Base-by-base conservation (phyloP, 2,329 filamentous ascomycete species). In the Calonectria honghensis region DNA sequence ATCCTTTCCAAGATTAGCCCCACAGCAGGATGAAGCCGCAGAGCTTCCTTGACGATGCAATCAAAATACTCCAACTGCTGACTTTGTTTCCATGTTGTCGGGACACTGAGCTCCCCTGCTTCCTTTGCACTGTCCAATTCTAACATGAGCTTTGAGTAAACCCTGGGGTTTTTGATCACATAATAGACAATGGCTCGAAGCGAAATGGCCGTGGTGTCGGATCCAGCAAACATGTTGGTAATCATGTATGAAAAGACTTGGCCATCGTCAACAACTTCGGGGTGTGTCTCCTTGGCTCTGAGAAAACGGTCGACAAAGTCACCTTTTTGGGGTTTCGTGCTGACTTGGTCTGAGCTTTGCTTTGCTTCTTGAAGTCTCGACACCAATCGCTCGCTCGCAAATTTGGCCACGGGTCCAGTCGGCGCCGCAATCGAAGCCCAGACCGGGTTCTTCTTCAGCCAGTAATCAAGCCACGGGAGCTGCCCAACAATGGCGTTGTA, bases 381-480 rank as follows among this genome's bases (percentile, higher is more conserved):
- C 66, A 61, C 0, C 71, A 77, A 4, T 74, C 75, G 4, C 4
- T 59, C 32, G 6, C 61, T 37, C 10, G 63, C 63, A 45, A 72
- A 72, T 39, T 67, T 31, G 2, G 63, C 70, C 5, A 72, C 70
- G 1, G 54, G 51, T 73, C 78, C 1, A 61, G 73, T 27, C 57
- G 78, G 77, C 0, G 74, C 73, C 0, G 73, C 72, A 2, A 79
- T 61, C 0, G 72, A 51, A 6, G 41, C 35, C 48, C 57, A 73
- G 1, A 80, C 32, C 1, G 78, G 78, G 11, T 79, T 79, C 48
- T 79, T 79, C 45, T 79, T 78, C 1, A 80, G 4, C 77, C 78
- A 80, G 37, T 74, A 69, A 9, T 80, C 78, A 1, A 80, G 45
- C 78, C 78, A 79, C 5, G 78, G 78, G 1, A 79, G 73, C 35